Evolutionary conservation across 169 alveolate species (phyloP), one percentile per base, ranked within the genome.

Genomic region (Cytauxzoon felis): DNA sequence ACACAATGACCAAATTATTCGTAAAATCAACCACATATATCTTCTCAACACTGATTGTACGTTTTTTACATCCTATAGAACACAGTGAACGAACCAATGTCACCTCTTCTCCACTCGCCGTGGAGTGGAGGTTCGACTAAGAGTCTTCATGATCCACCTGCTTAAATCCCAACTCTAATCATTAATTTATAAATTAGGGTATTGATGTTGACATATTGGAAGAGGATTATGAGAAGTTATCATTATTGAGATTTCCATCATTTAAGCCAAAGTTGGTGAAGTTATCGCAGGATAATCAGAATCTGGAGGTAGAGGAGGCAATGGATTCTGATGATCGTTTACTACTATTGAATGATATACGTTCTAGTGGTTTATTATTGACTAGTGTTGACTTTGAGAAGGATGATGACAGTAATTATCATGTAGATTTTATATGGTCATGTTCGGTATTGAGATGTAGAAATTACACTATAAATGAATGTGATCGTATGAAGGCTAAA

Each of bases 321-420:
- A 33, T 59, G 21, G 71, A 48, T 8, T n/a, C n/a, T 24, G 61
- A 33, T 18, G 24, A 2, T 23, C 70, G 26, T 45, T 32, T 3
- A 23, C 48, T 62, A 69, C 47, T 13, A 29, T 47, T 27, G 18
- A 13, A 27, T 30, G 47, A 33, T 40, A 48, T 42, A 75, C 42
- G 61, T 66, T 38, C 2, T 51, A 48, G 51, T 76, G 59, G 19
- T 47, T 40, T 41, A 7, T 19, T 24, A 16, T 40, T 73, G 26
- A 27, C 62, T 41, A 47, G 69, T 19, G 48, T 89, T 42, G 98
- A 94, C 52, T 97, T 97, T 78, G 99, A 97, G 82, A 97, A 97
- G 93, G 99, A 98, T 75, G 99, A 96, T 66, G 98, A 96, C 76
- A 60, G 95, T n/a, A 96, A 95, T 81, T 94, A 90, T 83, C 99